phyloP scores from a whole-genome alignment of 2,329 filamentous ascomycete genomes.

The Fusarium nodosum region DNA sequence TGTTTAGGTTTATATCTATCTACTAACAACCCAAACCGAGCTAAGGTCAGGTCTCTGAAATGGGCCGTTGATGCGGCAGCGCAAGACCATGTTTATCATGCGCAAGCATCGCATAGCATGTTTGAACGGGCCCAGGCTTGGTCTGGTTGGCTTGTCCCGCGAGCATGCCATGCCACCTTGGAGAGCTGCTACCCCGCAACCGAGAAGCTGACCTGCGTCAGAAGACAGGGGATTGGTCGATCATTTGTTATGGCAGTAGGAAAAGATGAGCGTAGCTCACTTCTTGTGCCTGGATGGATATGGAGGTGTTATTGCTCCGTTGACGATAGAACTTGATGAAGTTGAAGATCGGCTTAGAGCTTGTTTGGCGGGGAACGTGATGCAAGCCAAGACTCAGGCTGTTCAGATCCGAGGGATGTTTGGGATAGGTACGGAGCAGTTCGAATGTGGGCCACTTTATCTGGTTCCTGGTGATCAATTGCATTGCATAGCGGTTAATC shows the following conservation, averaged over 20 bases:
- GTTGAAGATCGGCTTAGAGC: slow-evolving; percentile 29
- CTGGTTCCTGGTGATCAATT: slow-evolving; percentile 4
- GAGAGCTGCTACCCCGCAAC: slow-evolving; percentile 49
- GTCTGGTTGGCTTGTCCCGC: slow-evolving; percentile 29
- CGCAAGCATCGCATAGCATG: slow-evolving; percentile 37
- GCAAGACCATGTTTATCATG: slow-evolving; percentile 45
- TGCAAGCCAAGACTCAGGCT: slow-evolving; percentile 46
- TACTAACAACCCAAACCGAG: background rate
- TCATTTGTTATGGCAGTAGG: slow-evolving; percentile 27
- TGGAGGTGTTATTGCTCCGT: slow-evolving; percentile 21
- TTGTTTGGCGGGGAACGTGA: slow-evolving; percentile 46
- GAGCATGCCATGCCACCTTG: slow-evolving; percentile 34
- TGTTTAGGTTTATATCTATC: slow-evolving; percentile 44
- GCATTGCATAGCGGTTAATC: slow-evolving; percentile 8
- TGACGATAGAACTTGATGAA: slow-evolving; percentile 5
- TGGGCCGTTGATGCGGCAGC: slow-evolving; percentile 50
- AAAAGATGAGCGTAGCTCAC: slow-evolving; percentile 8
- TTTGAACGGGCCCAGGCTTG: slow-evolving; percentile 21
- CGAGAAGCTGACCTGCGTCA: slow-evolving; percentile 41
- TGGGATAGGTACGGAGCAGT: slow-evolving; percentile 6
- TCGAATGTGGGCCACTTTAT: slow-evolving; percentile 22
- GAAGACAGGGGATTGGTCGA: slow-evolving; percentile 44
- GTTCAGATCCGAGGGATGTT: slow-evolving; percentile 5
- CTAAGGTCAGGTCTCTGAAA: slow-evolving; percentile 46
- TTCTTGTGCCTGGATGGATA: slow-evolving; percentile 29